These are phyloP conservation scores for Raphanus hybrid DNA, from an alignment of 441 rosid species.

Conservation along the genomic window DNA sequence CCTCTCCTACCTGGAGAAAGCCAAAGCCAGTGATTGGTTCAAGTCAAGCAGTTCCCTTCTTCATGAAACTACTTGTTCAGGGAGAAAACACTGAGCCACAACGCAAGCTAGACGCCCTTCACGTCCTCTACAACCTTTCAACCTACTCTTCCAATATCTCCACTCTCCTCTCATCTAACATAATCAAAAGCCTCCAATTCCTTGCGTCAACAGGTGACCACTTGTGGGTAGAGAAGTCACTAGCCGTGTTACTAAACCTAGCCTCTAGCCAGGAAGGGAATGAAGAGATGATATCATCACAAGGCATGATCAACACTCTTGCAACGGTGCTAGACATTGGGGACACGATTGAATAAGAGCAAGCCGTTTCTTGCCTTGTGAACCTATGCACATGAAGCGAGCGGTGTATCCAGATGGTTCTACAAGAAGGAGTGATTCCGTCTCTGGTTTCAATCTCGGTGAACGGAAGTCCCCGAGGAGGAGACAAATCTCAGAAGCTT, in stretches of 20 bases:
- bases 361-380: conserved; percentile 74
- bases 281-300: conserved; percentile 63
- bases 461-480: conserved; percentile 82
- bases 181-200: conserved; percentile 58
- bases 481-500: conserved; percentile 90
- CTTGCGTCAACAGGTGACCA: conserved; percentile 57
- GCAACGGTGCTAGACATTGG: conserved; percentile 68
- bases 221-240: conserved; percentile 75
- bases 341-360: conserved; percentile 75
- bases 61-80: conserved; percentile 64
- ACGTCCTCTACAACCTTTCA: conserved; percentile 84
- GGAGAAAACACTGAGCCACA: conserved; percentile 56
- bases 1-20: conserved; percentile 79
- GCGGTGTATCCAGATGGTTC: conserved; percentile 75
- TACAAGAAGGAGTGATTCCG: conserved; percentile 98
- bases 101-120: conserved; percentile 94
- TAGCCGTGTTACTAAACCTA: conserved; percentile 75
- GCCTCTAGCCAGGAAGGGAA: conserved; percentile 64
- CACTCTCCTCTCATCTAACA: conserved; percentile 68
- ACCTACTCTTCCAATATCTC: conserved; percentile 56
- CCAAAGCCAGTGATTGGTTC: conserved; percentile 79
- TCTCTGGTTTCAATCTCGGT: conserved; percentile 90
- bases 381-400: conserved; percentile 71
- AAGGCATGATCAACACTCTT: conserved; percentile 63
- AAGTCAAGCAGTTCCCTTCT: conserved; percentile 68